Conservation (phyloP, 2,329 filamentous ascomycete genomes). For the Claviceps pazoutovae region DNA sequence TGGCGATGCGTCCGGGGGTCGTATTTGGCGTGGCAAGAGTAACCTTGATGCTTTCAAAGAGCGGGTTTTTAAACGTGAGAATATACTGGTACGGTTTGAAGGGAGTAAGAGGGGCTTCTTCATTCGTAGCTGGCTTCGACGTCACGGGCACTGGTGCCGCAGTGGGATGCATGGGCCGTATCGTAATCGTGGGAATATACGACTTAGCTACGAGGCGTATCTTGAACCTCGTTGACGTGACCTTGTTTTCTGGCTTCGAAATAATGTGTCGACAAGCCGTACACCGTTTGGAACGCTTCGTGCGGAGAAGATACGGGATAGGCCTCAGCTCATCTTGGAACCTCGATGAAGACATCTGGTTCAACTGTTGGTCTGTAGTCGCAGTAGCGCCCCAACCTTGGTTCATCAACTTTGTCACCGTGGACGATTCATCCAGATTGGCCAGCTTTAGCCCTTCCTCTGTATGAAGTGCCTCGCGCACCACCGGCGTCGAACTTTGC, state of each 20-base stretch:
- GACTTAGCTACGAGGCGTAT: slow-evolving; percentile 80
- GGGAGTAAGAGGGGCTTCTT: slow-evolving; percentile 33
- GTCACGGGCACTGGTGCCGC: slow-evolving; percentile 21
- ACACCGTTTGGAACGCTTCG: slow-evolving; percentile 89
- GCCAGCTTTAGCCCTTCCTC: slow-evolving; percentile 59
- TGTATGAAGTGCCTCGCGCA: slow-evolving; percentile 63
- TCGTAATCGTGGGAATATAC: slow-evolving; percentile 71
- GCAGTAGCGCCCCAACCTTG: slow-evolving; percentile 51
- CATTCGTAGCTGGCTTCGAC: slow-evolving; percentile 16
- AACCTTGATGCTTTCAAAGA: slow-evolving; percentile 82
- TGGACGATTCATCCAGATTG: slow-evolving; percentile 44
- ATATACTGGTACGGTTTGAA: slow-evolving; percentile 62
- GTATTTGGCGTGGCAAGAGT: slow-evolving; percentile 71
- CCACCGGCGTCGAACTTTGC: slow-evolving; percentile 53
- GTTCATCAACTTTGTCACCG: slow-evolving; percentile 44
- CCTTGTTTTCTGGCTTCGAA: slow-evolving; percentile 83
- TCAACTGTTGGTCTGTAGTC: slow-evolving; percentile 32
- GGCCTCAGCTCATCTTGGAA: slow-evolving; percentile 69
- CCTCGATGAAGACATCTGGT: slow-evolving; percentile 39
- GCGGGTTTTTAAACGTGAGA: slow-evolving; percentile 81
- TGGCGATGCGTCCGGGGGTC: slow-evolving; percentile 63
- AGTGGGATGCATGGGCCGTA: slow-evolving; percentile 45
- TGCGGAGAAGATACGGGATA: slow-evolving; percentile 68
- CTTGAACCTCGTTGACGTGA: slow-evolving; percentile 77
- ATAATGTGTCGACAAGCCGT: slow-evolving; percentile 88